Percentiles rank a stretch among this genome's conserved stretches.
Conservation (phyloP, 2,329 filamentous ascomycete genomes). For the Aurifilum marmelostoma region DNA sequence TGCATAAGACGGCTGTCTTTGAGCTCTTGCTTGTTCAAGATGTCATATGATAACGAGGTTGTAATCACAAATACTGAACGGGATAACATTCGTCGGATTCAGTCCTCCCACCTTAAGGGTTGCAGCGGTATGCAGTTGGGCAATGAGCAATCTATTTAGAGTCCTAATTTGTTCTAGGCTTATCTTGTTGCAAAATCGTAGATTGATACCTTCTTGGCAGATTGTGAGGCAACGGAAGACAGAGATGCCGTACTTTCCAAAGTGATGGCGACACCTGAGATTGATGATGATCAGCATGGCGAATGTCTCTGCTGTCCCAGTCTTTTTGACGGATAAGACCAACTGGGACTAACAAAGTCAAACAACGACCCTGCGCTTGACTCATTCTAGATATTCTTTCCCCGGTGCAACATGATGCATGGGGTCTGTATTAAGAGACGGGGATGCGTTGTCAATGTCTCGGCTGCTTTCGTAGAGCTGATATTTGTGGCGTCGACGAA, state of each 20-base stretch:
- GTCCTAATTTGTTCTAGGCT: not conserved
- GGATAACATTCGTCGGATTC: not conserved
- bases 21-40: not conserved
- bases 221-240: not conserved
- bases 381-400: not conserved
- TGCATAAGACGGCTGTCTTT: not conserved
- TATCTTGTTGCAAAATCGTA: not conserved
- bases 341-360: not conserved
- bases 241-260: not conserved
- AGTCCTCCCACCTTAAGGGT: not conserved
- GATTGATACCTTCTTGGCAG: not conserved
- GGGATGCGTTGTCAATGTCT: not conserved
- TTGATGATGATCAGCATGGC: not conserved
- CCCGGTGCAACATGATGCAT: not conserved
- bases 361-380: not conserved
- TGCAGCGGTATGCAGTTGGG: not conserved
- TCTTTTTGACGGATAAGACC: not conserved
- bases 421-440: not conserved
- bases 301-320: not conserved
- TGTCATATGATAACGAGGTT: not conserved
- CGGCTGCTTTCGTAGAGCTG: not conserved
- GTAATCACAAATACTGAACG: not conserved
- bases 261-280: not conserved
- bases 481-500: not conserved
- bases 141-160: no score